Base-by-base conservation (phyloP, 2,329 filamentous ascomycete genomes). In the Trichoderma asperellum region DNA sequence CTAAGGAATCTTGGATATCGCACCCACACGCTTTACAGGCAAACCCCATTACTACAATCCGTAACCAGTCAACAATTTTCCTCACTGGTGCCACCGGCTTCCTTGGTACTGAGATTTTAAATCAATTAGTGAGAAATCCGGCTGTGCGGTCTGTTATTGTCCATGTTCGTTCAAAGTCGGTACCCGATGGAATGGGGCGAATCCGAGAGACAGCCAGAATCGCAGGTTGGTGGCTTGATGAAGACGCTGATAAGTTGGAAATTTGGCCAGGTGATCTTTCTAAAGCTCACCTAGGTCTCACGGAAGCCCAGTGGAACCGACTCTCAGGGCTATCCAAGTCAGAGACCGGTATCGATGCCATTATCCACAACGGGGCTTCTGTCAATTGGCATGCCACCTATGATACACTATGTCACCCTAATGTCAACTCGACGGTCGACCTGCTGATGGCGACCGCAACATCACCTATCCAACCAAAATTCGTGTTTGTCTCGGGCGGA, bases 381-480 rank as follows among this genome's bases (percentile, higher is more conserved):
- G 89, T 92, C 8, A 91, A 96, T 77, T 97, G 93, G 93, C 88
- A 96, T 40, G 85, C 89, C 74, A 89, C 87, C 8, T 97, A 97
- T 79, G 85, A 88, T 11, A 87, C 88, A 43, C 85, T 97, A 72
- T 88, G 87, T 74, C 83, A 87, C 0, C 84, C 91, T 60, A 97
- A 97, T 76, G 93, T 97, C 1, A 80, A 68, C 4, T 74, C 75
- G 0, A 73, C 73, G 1, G n/a, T 71, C n/a, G 58, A 72, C 0
- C 67, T 77, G 5, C 52, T 76, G 7, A 43, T 52, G 14, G 71
- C 60, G 2, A 60, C 70, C 0, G 21, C 66, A 5, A 43, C 53
- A 7, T 74, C 73, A 1, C 71, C 71, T 2, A 21, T 27, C 4
- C 27, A 70, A 2, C 62, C 73, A 0, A 75, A 70, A 35, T 71